A percentile compares a stretch with the other conserved stretches of the same genome.
These are phyloP conservation scores for Cryptococcus depauperatus DNA, from an alignment of 1,284 basidiomycete species.

Conservation along the genomic window DNA sequence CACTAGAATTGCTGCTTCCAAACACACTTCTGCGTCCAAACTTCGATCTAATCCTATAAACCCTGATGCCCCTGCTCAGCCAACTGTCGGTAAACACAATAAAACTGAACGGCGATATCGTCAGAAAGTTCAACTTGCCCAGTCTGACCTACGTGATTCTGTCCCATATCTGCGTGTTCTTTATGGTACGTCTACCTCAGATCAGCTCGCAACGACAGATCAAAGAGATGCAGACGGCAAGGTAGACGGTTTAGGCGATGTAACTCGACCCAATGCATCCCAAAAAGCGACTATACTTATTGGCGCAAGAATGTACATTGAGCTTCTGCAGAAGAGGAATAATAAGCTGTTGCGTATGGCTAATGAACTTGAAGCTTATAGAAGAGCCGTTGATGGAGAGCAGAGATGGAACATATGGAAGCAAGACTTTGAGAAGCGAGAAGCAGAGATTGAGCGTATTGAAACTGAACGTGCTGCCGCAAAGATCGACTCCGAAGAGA, in stretches of 20 bases:
- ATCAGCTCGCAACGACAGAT: conserved; percentile 39
- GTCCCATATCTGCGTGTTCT: conserved; percentile 42
- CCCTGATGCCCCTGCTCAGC: conserved; percentile 1
- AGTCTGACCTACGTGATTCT: conserved; percentile 42
- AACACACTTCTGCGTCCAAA: neutral
- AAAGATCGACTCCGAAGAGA: conserved; percentile 21
- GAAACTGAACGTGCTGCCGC: conserved; percentile 15
- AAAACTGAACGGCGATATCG: conserved; percentile 45
- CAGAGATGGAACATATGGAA: conserved; percentile 28
- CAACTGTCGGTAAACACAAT: conserved; percentile 42
- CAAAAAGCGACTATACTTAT: conserved; percentile 44
- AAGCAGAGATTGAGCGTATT: conserved; percentile 22
- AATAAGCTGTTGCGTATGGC: conserved; percentile 32
- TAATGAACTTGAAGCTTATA: conserved; percentile 31
- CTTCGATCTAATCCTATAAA: too few relatives aligned
- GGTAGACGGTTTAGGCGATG: conserved; percentile 42
- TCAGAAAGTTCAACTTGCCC: conserved; percentile 44
- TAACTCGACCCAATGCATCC: conserved; percentile 42
- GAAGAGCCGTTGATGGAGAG: conserved; percentile 30
- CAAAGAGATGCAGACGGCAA: conserved; percentile 36
- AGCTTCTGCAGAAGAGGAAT: conserved; percentile 36
- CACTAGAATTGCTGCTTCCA: neutral
- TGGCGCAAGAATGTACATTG: conserved; percentile 44
- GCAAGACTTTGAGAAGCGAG: conserved; percentile 29
- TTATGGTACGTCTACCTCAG: conserved; percentile 42